phyloP scores from a whole-genome alignment of 192 early-diverging fungal genomes.

The Coemansia erecta region DNA sequence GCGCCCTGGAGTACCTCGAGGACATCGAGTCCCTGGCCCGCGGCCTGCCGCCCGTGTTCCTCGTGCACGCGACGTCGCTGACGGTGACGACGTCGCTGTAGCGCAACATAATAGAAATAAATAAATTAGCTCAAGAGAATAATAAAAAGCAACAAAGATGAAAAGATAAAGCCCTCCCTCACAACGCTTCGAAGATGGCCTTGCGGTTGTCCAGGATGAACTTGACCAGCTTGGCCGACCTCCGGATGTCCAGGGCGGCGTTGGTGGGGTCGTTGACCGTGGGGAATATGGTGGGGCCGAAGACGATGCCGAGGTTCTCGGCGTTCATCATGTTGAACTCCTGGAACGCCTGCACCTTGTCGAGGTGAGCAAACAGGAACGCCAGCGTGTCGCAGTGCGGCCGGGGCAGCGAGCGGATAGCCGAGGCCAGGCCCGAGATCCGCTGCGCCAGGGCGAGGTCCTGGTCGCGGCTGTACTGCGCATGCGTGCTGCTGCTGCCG shows the following conservation, averaged over 20 bases:
- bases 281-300: constrained; percentile 76
- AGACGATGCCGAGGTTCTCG: constrained; percentile 85
- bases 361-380: constrained; percentile 77
- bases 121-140: constrained; percentile 6
- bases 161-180: not conserved
- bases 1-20: constrained; percentile 53
- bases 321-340: constrained; percentile 84
- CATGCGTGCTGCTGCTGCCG: not conserved
- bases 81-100: constrained; percentile 64
- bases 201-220: constrained; percentile 44
- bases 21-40: constrained; percentile 54
- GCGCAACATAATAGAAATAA: not conserved
- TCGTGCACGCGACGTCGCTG: constrained; percentile 64
- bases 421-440: constrained; percentile 27
- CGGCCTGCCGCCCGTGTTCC: constrained; percentile 57
- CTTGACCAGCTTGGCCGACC: constrained; percentile 35
- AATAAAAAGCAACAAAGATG: constrained; percentile 4
- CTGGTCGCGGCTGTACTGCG: constrained; percentile 17
- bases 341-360: constrained; percentile 75
- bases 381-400: constrained; percentile 82
- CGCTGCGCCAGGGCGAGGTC: constrained; percentile 27
- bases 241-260: constrained; percentile 37
- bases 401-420: constrained; percentile 67
- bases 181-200: constrained; percentile 35
- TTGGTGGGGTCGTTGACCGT: constrained; percentile 23